Evolutionary conservation across 768 basidiomycete genomes (phyloP), one percentile per base, ranked within the genome.

Genomic region (Amanita jacksonii): DNA sequence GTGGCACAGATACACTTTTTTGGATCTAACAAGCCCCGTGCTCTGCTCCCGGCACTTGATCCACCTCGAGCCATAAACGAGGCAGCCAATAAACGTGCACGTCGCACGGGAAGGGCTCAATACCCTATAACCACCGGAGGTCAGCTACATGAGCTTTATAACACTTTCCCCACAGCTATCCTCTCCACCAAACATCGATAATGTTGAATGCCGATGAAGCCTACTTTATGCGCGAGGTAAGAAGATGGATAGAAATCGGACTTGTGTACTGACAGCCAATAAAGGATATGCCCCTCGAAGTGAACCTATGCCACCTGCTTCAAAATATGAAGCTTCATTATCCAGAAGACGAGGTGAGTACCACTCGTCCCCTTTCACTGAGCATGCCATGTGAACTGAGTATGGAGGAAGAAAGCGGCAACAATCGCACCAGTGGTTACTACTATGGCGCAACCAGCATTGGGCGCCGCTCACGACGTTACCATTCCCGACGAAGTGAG

Each of bases 301-400:
- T 72, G 46, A 73, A 79, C 56, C 62, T 80, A 20, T 79, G 77
- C 53, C 64, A 68, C 37, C 60, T 79, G 0, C 46, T 80, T 28
- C 68, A 72, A 39, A 65, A 67, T 12, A 69, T 79, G 70, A 69
- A 68, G 38, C 59, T 77, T 8, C 68, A 61, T 23, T 48, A 58
- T 27, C 50, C 61, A 46, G 50, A 56, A 43, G 46, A 65, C 57
- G 61, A 52, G 58, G 60, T 65, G 54, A 62, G 56, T 43, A 30
- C n/a, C n/a, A n/a, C n/a, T 34, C 12, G 13, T 15, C 24, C 15
- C 22, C 13, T 40, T 28, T 16, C 25, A 13, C 12, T 5, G 40
- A 46, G 4, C 28, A 30, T 41, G 8, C 25, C 9, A 38, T 45
- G 46, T 58, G 49, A 60, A 45, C 46, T 39, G 51, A 47, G 52